phyloP scores from a whole-genome alignment of 1,139 yeast genomes.

The Torulaspora pretoriensis region DNA sequence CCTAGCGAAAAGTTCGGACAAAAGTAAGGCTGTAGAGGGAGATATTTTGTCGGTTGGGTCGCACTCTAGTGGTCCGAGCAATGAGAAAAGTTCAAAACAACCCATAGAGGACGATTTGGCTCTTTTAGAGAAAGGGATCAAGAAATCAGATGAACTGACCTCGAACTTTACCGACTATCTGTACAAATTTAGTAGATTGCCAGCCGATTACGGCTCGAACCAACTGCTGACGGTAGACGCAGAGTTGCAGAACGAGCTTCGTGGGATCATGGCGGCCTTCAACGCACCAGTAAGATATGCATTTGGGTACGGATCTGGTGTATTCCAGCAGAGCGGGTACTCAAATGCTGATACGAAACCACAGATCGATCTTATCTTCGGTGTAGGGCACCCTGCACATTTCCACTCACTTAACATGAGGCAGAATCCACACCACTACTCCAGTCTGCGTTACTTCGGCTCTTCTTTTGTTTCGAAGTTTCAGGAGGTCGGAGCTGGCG shows the following conservation, averaged over 20 bases:
- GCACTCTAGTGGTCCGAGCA: background rate
- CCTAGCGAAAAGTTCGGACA: conserved; percentile 2
- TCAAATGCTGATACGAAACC: conserved; percentile 42
- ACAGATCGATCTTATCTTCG: conserved; percentile 84
- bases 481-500: conserved; percentile 81
- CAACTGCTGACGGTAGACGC: conserved; percentile 51
- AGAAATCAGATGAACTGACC: conserved; percentile 35
- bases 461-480: conserved; percentile 53
- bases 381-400: conserved; percentile 64
- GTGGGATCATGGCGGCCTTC: conserved; percentile 52
- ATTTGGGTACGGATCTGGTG: conserved; percentile 96
- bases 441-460: conserved; percentile 59
- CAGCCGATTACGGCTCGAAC: conserved; percentile 53
- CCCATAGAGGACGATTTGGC: conserved; percentile 21
- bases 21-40: conserved; percentile 1
- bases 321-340: conserved; percentile 71
- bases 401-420: conserved; percentile 74
- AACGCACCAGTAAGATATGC: conserved; percentile 68
- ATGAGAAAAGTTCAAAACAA: conserved; percentile 1
- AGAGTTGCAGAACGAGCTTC: conserved; percentile 46
- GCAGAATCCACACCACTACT: conserved; percentile 71
- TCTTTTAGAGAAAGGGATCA: conserved; percentile 36
- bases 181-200: conserved; percentile 46
- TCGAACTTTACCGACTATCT: conserved; percentile 41
- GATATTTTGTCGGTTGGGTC: conserved; percentile 8